phyloP scores from a whole-genome alignment of 2,329 filamentous ascomycete genomes.

The Fusarium irregulare region DNA sequence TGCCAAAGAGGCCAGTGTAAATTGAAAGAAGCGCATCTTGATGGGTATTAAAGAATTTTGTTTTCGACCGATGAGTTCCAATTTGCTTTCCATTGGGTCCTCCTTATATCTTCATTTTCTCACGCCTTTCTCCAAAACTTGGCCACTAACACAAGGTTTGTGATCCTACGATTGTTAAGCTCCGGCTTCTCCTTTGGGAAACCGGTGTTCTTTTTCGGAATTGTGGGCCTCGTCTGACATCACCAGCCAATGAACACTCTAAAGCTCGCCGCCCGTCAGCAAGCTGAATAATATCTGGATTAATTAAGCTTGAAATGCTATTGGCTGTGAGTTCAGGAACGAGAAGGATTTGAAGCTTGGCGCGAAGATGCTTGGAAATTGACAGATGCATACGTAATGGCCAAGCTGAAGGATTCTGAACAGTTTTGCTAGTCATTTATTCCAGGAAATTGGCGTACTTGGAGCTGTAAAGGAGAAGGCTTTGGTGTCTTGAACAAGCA shows the following conservation, averaged over 20 bases:
- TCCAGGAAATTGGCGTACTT: too few species aligned
- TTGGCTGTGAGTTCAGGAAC: not conserved
- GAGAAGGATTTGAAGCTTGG: not conserved
- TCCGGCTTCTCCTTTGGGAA: slow-evolving; percentile 24
- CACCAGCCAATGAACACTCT: not conserved
- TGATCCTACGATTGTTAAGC: not conserved
- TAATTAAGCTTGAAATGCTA: not conserved
- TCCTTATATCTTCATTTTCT: not conserved
- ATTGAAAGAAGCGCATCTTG: slow-evolving; percentile 4
- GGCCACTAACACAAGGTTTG: not conserved
- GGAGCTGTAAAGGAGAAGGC: too few species aligned
- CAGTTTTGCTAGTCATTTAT: too few species aligned
- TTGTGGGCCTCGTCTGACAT: not conserved
- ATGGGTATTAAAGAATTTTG: accelerated
- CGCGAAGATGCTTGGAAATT: not conserved
- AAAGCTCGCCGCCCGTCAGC: too few species aligned
- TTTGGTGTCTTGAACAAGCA: too few species aligned
- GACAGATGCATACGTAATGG: not conserved
- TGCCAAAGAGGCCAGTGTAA: slow-evolving; percentile 8
- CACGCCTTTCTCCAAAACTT: not conserved
- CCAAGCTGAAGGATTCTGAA: not conserved
- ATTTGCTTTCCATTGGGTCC: accelerated
- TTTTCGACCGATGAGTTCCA: too few species aligned
- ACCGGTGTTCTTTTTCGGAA: not conserved
- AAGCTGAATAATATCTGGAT: not conserved